phyloP scores from a whole-genome alignment of 163 green algal genomes.

The Scenedesmus sp. region DNA sequence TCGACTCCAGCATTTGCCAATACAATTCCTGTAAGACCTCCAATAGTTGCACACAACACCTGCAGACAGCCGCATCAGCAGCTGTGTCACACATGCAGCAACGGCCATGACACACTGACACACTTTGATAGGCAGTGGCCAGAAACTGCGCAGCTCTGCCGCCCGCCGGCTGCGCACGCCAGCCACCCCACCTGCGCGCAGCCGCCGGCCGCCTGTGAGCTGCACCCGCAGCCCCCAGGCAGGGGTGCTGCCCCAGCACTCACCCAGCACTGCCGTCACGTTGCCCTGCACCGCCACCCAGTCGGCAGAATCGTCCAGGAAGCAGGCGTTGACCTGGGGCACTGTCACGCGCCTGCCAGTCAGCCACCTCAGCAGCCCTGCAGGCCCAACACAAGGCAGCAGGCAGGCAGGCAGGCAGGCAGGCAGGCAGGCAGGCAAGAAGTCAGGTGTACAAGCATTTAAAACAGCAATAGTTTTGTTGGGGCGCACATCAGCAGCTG shows the following conservation, averaged over 20 bases:
- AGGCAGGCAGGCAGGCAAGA: too few relatives aligned
- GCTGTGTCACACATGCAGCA: too few relatives aligned
- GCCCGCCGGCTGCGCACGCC: too few relatives aligned
- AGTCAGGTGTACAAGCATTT: too few relatives aligned
- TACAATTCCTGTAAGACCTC: slow-evolving; percentile 53
- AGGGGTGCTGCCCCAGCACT: background rate
- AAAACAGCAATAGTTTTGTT: too few relatives aligned
- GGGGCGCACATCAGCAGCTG: background rate
- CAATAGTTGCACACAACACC: slow-evolving; percentile 49
- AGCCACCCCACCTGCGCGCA: too few relatives aligned
- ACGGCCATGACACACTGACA: too few relatives aligned
- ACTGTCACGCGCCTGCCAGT: background rate
- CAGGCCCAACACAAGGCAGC: background rate
- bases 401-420: background rate
- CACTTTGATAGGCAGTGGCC: too few relatives aligned
- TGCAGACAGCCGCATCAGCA: too few relatives aligned
- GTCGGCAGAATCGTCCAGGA: background rate
- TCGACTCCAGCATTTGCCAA: slow-evolving; percentile 56
- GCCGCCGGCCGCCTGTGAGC: too few relatives aligned
- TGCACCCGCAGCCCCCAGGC: too few relatives aligned
- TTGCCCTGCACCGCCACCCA: background rate
- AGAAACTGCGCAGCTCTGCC: too few relatives aligned
- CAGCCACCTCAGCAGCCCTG: background rate
- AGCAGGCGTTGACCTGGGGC: background rate
- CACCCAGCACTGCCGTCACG: background rate